phyloP scores from a whole-genome alignment of 345 rosid species.

The Litchi chinensis region DNA sequence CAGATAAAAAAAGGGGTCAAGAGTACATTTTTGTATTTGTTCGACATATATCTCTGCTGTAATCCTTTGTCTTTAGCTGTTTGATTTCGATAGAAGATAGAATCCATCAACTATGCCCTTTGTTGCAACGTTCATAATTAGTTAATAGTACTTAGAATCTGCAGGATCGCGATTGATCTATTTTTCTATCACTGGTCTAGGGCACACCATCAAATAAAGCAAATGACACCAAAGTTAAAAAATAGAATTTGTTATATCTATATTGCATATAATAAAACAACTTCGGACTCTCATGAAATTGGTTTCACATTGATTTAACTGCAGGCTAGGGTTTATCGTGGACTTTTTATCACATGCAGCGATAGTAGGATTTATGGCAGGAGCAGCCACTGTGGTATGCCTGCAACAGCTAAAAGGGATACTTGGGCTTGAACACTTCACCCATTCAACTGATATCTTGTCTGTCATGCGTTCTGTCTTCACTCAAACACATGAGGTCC shows the following conservation, averaged over 20 bases:
- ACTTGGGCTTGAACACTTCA: constrained; percentile 72
- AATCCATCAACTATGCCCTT: neutral
- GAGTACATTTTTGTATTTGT: constrained; percentile 12
- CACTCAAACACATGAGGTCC: constrained; percentile 68
- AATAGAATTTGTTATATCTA: neutral
- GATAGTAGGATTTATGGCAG: constrained; percentile 94
- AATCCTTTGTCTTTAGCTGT: constrained; percentile 22
- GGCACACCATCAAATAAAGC: constrained; percentile 17
- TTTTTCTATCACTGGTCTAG: neutral
- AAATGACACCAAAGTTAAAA: neutral
- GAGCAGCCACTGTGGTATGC: constrained; percentile 90
- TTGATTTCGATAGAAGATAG: neutral
- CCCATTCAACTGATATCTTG: constrained; percentile 69
- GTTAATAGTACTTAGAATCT: neutral
- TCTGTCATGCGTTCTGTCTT: constrained; percentile 79
- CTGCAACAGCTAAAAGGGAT: constrained; percentile 85
- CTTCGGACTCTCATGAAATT: neutral
- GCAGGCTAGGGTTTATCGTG: constrained; percentile 92
- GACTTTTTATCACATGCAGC: constrained; percentile 93
- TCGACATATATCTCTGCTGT: neutral
- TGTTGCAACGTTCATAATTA: neutral
- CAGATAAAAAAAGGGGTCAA: neutral
- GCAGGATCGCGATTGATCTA: constrained; percentile 11
- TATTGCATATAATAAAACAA: neutral
- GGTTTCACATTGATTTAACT: neutral